Base-by-base conservation (phyloP, 768 basidiomycete genomes). In the Mycena vitilis region DNA sequence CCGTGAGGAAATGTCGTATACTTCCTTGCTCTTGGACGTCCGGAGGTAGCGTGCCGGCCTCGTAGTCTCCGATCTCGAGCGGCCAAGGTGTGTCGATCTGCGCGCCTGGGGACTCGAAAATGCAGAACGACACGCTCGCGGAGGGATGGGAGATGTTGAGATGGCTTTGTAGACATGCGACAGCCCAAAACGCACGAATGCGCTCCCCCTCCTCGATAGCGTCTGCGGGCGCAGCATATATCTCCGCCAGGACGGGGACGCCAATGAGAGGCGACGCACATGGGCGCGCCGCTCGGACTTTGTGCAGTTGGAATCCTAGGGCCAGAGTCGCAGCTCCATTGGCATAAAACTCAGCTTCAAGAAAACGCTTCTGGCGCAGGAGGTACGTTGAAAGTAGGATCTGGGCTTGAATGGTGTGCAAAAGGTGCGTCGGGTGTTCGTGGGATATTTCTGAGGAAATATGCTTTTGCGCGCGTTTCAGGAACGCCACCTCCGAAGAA, bases 11-110 rank as follows among this genome's bases (percentile, higher is more conserved):
- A 10, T 60, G 42, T 11, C 68, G 56, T 18, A 69, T 54, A n/a
- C 22, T 64, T 6, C 47, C 62, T 49, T 64, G 49, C 0, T 57
- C 62, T 10, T n/a, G 37, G 23, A 60, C 64, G 1, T 42, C 57
- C 16, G 42, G 20, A 6, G 25, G 30, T 1, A 69, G 30, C 48
- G 37, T 57, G 2, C 63, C 68, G 2, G 25, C 36, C 37, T 57
- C 63, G 51, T 69, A 69, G 40, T 69, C 62, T n/a, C 13, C 22
- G 6, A 61, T 25, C 22, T 62, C 70, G 2, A 59, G 49, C 47
- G 74, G 74, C 74, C 74, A 75, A 12, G 74, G 74, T 9, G 74
- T 73, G 52, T 75, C 73, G 51, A 74, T 73, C 15, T 60, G 66
- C 2, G 42, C 10, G 13, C 48, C 60, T 15, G 62, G 59, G 6